Evolutionary conservation across 176 grass and related monocot genomes (phyloP).

Genomic region (Microstegium vimineum): DNA sequence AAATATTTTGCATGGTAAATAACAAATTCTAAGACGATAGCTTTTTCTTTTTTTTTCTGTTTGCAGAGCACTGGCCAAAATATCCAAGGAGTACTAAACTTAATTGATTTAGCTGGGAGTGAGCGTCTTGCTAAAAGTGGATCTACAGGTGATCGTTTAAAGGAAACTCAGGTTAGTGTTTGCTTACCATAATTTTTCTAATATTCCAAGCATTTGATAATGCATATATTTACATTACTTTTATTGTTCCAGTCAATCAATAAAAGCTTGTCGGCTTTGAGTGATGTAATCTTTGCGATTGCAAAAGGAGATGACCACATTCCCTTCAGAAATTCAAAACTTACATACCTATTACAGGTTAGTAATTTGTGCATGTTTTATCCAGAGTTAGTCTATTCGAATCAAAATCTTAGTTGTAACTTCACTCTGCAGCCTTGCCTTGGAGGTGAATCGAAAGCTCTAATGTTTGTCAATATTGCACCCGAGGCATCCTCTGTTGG

Average conservation of each 20-base stretch:
- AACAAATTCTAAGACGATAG: not conserved
- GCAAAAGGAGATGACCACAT: slow-evolving; percentile 91
- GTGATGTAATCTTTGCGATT: slow-evolving; percentile 87
- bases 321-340: slow-evolving; percentile 92
- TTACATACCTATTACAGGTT: slow-evolving; percentile 94
- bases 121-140: slow-evolving; percentile 94
- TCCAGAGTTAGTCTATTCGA: not conserved
- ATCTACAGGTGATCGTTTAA: slow-evolving; percentile 78
- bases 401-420: not conserved
- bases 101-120: slow-evolving; percentile 98
- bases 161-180: slow-evolving; percentile 81
- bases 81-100: slow-evolving; percentile 74
- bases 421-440: slow-evolving; percentile 72
- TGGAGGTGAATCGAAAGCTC: slow-evolving; percentile 85
- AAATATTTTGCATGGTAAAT: not conserved
- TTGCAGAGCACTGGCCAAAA: slow-evolving; percentile 82
- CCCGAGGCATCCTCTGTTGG: slow-evolving; percentile 61
- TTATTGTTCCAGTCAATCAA: slow-evolving; percentile 68
- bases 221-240: not conserved
- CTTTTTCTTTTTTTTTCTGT: not conserved
- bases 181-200: not conserved
- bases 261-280: slow-evolving; percentile 86
- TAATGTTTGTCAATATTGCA: slow-evolving; percentile 94
- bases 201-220: not conserved
- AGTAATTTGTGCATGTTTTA: not conserved